These are phyloP conservation scores for Clarireedia hainanense DNA, from an alignment of 2,329 filamentous ascomycete genomes.

Conservation along the genomic window DNA sequence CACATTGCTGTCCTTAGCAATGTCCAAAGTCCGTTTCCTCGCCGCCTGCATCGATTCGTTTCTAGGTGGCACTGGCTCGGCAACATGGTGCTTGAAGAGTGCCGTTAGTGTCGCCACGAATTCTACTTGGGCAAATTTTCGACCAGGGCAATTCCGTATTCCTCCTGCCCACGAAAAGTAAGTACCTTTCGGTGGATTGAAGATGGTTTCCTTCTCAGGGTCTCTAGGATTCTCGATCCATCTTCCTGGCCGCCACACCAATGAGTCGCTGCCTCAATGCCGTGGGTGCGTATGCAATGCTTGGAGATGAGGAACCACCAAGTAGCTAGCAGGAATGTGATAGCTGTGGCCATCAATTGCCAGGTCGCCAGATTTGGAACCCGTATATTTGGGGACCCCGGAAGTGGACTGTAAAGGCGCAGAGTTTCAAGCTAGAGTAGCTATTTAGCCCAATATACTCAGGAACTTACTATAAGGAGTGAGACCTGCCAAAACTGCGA, in stretches of 20 bases:
- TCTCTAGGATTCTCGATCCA: constrained; percentile 12
- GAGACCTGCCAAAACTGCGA: too few species aligned
- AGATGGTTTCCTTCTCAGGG: neutral
- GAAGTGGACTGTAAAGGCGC: constrained; percentile 16
- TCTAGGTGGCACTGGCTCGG: neutral
- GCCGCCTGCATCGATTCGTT: constrained; percentile 2
- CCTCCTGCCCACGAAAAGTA: constrained; percentile 15
- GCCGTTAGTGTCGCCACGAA: constrained; percentile 10
- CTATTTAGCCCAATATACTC: too few species aligned
- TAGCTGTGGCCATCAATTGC: neutral
- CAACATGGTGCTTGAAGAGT: constrained; percentile 1
- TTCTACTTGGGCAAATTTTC: constrained; percentile 15
- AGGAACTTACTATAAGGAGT: too few species aligned
- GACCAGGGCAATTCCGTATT: constrained; percentile 12
- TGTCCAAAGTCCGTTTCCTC: neutral
- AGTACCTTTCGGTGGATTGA: constrained; percentile 4
- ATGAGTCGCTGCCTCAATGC: constrained; percentile 16
- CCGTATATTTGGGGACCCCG: constrained; percentile 43
- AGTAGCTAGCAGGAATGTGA: constrained; percentile 24
- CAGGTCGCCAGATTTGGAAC: constrained; percentile 8
- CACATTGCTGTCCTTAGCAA: constrained; percentile 5
- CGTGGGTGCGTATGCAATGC: constrained; percentile 9
- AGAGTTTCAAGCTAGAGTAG: too few species aligned
- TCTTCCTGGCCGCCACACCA: constrained; percentile 12
- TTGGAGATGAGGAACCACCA: constrained; percentile 30